Evolutionary conservation across 352 stramenopile genomes (phyloP), one percentile per base, ranked within the genome.

Genomic region (Globisporangium emineosum): DNA sequence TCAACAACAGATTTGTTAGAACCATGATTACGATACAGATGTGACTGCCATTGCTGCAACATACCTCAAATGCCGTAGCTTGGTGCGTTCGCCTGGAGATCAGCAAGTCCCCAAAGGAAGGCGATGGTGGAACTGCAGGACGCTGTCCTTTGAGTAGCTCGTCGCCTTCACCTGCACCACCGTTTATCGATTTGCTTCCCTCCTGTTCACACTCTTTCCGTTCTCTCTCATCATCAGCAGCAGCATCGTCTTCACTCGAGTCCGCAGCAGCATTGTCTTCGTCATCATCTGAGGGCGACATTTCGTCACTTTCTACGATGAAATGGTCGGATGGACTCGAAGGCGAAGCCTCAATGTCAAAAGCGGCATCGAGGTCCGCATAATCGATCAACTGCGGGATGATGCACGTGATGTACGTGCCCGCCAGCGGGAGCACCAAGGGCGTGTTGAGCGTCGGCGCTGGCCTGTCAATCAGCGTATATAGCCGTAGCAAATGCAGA

Each of bases 371-470:
- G 30, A 86, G 21, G 19, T 83, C 49, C 0, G 75, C 51, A 33
- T 90, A 91, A 51, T 84, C 58, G n/a, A 92, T 53, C 52, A 91
- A 52, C 30, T 84, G 69, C 0, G 88, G 88, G 30, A 94, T 77
- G 43, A 92, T 78, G 55, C 84, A 93, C 12, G 75, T 85, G 9
- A 94, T 84, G 49, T 79, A 89, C 6, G 79, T 90, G n/a, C 88
- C 86, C 25, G 83, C 84, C 15, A 96, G 66, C 27, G 86, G 84
- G 12, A 94, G 67, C 25, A 76, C 64, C 23, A 88, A 68, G 0
- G 83, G 88, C 0, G 68, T 61, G 27, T 83, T 73, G 37, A 83
- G 64, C 19, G 72, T 69, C 13, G 88, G 60, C 1, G 73, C 50
- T 19, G 88, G 86, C 88, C 87, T 94, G 40, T 2, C 51, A 43